A percentile compares a stretch with the other conserved stretches of the same genome.
phyloP scores from a whole-genome alignment of 2,329 filamentous ascomycete genomes.

The Scedosporium dehoogii region DNA sequence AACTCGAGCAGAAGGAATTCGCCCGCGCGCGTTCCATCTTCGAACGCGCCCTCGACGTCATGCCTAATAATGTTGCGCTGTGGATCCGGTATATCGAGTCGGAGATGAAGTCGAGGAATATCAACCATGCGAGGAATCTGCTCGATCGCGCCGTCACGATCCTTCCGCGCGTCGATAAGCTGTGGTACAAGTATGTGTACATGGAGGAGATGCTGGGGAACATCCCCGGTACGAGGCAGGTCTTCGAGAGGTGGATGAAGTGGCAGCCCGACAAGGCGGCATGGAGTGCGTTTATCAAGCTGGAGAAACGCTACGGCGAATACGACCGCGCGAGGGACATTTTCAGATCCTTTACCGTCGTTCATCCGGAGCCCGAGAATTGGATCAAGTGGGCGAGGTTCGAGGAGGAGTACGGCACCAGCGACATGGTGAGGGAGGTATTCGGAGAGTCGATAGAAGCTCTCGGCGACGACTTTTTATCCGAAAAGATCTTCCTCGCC shows the following conservation, averaged over 20 bases:
- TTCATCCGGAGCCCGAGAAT: constrained; percentile 89
- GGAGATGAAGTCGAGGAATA: constrained; percentile 88
- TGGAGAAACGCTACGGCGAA: constrained; percentile 92
- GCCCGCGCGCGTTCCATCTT: constrained; percentile 85
- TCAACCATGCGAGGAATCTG: constrained; percentile 92
- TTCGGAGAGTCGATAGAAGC: constrained; percentile 83
- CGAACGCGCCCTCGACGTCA: constrained; percentile 86
- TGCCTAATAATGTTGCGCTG: constrained; percentile 73
- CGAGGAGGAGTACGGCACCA: constrained; percentile 90
- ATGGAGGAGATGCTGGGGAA: constrained; percentile 98
- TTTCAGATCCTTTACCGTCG: constrained; percentile 80
- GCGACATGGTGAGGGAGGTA: constrained; percentile 83
- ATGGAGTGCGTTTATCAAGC: constrained; percentile 92
- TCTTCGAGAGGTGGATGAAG: constrained; percentile 97
- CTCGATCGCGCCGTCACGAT: constrained; percentile 92
- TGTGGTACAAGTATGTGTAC: constrained; percentile 99
- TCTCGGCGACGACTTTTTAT: constrained; percentile 87
- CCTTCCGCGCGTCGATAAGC: constrained; percentile 81
- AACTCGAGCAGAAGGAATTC: constrained; percentile 97
- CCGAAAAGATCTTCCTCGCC: constrained; percentile 89
- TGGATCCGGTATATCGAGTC: constrained; percentile 94
- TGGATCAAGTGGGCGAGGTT: constrained; percentile 99
- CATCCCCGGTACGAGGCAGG: constrained; percentile 79
- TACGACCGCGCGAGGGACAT: constrained; percentile 84
- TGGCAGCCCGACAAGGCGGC: constrained; percentile 96